These are phyloP conservation scores for Aspergillus diversus DNA, from an alignment of 495 filamentous ascomycete species.

Conservation along the genomic window DNA sequence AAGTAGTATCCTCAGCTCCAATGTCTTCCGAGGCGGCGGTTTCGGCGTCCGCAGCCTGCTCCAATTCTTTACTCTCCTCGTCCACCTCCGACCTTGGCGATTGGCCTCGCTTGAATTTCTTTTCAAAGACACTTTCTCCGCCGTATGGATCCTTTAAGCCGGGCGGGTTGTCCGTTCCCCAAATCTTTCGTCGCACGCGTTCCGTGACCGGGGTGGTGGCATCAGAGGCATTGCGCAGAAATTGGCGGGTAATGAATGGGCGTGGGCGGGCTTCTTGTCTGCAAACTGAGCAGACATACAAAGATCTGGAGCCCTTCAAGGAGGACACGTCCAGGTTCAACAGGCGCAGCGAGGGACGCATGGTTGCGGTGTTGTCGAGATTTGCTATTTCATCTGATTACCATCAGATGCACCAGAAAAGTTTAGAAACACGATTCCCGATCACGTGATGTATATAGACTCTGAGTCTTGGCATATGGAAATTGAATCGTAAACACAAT, in stretches of 20 bases:
- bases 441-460: slow-evolving; percentile 31
- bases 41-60: slow-evolving; percentile 13
- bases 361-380: slow-evolving; percentile 33
- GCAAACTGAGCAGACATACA: slow-evolving; percentile 51
- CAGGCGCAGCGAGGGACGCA: slow-evolving; percentile 46
- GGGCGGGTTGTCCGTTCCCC: slow-evolving; percentile 59
- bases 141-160: slow-evolving; percentile 58
- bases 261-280: slow-evolving; percentile 44
- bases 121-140: slow-evolving; percentile 39
- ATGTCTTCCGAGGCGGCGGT: slow-evolving; percentile 14
- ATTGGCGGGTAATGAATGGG: slow-evolving; percentile 44
- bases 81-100: slow-evolving; percentile 22
- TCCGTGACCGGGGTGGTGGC: slow-evolving; percentile 48
- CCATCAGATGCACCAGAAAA: slow-evolving; percentile 29
- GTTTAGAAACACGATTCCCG: slow-evolving; percentile 20
- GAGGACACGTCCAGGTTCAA: slow-evolving; percentile 41
- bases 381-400: slow-evolving; percentile 11
- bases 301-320: slow-evolving; percentile 26
- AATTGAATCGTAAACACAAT: background rate
- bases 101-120: slow-evolving; percentile 29
- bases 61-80: background rate
- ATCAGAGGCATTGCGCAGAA: slow-evolving; percentile 47
- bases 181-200: slow-evolving; percentile 55
- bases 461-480: slow-evolving; percentile 17
- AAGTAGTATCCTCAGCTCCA: slow-evolving; percentile 34